phyloP scores from a whole-genome alignment of 148 eudicot species.

The Euryodendron excelsum region DNA sequence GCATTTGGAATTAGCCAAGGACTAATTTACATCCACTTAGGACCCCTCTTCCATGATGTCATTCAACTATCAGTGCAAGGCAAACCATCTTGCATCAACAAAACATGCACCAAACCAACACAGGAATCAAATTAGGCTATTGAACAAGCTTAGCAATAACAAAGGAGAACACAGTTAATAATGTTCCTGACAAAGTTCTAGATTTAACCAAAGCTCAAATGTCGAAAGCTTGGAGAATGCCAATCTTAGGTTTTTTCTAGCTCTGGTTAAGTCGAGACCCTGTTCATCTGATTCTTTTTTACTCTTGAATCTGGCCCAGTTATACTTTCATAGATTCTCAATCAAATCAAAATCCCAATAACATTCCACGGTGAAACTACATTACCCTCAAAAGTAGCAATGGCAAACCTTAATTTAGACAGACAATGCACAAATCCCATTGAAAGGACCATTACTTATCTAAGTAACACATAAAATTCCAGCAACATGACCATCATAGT shows the following conservation, averaged over 20 bases:
- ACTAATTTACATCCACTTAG: too few species aligned
- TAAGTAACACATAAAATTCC: neutral
- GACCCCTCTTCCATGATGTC: too few species aligned
- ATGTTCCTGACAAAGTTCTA: neutral
- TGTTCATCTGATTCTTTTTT: neutral
- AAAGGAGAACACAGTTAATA: neutral
- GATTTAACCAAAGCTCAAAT: neutral
- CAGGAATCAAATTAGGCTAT: neutral
- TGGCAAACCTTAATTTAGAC: neutral
- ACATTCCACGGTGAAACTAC: neutral
- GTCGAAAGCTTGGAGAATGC: neutral
- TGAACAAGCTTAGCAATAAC: neutral
- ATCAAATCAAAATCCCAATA: neutral
- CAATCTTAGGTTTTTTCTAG: neutral
- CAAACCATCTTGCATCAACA: too few species aligned
- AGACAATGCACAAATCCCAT: neutral
- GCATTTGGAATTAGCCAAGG: too few species aligned
- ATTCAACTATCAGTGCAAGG: too few species aligned
- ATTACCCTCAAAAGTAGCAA: neutral
- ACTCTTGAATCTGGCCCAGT: neutral
- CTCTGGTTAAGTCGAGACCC: neutral
- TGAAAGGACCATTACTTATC: neutral
- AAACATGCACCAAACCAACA: neutral
- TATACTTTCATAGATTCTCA: neutral
- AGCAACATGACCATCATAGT: conserved; percentile 1